A percentile compares a stretch with the other conserved stretches of the same genome.
Evolutionary conservation across 1,139 yeast species (phyloP).

Genomic region (Meyerozyma smithsonii): DNA sequence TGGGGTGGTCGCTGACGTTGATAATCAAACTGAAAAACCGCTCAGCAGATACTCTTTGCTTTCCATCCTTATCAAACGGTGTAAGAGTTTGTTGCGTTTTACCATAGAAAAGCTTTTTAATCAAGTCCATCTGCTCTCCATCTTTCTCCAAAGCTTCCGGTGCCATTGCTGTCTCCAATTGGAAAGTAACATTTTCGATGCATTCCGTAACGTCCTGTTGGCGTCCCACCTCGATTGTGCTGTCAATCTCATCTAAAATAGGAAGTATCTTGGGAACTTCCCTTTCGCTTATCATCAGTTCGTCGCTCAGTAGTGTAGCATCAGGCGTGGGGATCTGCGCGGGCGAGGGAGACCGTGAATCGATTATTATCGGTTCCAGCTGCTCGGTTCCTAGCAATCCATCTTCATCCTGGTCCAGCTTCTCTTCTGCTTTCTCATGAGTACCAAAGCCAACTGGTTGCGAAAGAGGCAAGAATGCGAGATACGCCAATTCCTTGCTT

Average conservation of each 20-base stretch:
- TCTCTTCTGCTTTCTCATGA: slow-evolving; percentile 5
- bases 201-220: slow-evolving; percentile 98
- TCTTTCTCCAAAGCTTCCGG: slow-evolving; percentile 64
- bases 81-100: slow-evolving; percentile 42
- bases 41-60: slow-evolving; percentile 68
- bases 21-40: slow-evolving; percentile 77
- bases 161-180: slow-evolving; percentile 82
- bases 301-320: not conserved
- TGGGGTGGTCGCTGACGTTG: slow-evolving; percentile 83
- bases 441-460: slow-evolving; percentile 56
- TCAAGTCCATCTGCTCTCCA: slow-evolving; percentile 76
- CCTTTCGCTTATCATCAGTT: not conserved
- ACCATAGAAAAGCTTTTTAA: slow-evolving; percentile 80
- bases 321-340: not conserved
- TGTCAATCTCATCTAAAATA: slow-evolving; percentile 62
- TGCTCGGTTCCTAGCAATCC: not conserved
- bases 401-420: slow-evolving; percentile 7
- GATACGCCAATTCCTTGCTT: slow-evolving; percentile 75
- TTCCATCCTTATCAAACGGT: slow-evolving; percentile 38
- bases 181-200: slow-evolving; percentile 90
- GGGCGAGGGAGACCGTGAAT: not conserved
- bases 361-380: not conserved
- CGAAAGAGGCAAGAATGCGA: slow-evolving; percentile 77
- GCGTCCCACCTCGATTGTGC: slow-evolving; percentile 75
- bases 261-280: slow-evolving; percentile 19